These are phyloP conservation scores for Leucosporidium yakuticum DNA, from an alignment of 768 basidiomycete species.

Conservation along the genomic window DNA sequence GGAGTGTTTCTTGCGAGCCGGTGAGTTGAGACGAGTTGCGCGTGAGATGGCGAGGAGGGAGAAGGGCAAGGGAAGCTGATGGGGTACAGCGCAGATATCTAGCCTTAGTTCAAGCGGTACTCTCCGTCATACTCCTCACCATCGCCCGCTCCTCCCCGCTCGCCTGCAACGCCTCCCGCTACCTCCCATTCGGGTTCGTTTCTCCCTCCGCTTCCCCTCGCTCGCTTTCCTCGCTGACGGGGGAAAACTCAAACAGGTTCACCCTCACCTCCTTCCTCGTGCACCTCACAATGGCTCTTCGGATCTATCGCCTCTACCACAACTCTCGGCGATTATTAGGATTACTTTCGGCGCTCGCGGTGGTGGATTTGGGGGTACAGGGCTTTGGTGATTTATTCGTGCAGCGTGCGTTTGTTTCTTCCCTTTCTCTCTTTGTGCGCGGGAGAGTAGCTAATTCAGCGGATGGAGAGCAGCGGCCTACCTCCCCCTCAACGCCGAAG, in stretches of 20 bases:
- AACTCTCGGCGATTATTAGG: neutral
- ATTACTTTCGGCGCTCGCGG: neutral
- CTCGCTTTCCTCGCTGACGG: no score
- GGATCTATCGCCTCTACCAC: neutral
- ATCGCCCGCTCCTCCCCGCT: neutral
- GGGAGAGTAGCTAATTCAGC: neutral
- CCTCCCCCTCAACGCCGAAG: neutral
- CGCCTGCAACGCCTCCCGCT: neutral
- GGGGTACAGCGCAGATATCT: neutral
- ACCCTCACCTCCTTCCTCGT: neutral
- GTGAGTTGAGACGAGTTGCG: neutral
- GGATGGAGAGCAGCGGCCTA: neutral
- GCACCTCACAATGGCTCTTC: slow-evolving; percentile 5
- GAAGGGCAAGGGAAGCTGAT: no score
- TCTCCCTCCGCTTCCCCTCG: no score
- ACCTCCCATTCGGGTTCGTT: slow-evolving; percentile 4
- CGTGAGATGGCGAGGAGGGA: no score
- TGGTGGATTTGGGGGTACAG: slow-evolving; percentile 2
- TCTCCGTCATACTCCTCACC: neutral
- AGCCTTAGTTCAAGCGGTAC: neutral
- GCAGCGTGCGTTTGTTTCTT: neutral
- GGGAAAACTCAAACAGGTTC: neutral
- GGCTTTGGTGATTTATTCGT: slow-evolving; percentile 1
- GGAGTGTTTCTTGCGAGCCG: neutral
- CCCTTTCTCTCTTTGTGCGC: neutral